A percentile compares a stretch with the other conserved stretches of the same genome.
Conservation (phyloP, 257 asterid genomes). For the Eustoma russellianum region DNA sequence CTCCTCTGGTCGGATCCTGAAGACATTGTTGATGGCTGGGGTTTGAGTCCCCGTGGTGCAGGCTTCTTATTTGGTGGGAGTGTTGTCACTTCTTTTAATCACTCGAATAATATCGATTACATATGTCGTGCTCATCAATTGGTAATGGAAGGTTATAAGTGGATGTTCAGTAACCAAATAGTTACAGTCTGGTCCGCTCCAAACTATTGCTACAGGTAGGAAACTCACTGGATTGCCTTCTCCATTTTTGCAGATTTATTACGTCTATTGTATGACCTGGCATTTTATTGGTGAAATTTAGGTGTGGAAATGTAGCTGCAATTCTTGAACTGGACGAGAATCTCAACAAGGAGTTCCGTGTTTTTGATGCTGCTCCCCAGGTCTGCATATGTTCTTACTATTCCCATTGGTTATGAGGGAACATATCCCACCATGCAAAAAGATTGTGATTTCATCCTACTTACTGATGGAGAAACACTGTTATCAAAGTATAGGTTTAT, state of each 20-base stretch:
- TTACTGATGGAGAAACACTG: too few relatives aligned
- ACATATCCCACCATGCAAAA: too few relatives aligned
- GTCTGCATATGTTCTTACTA: slow-evolving; percentile 23
- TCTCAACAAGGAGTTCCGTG: slow-evolving; percentile 70
- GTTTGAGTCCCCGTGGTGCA: slow-evolving; percentile 98
- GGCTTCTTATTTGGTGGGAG: slow-evolving; percentile 93
- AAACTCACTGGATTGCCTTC: too few relatives aligned
- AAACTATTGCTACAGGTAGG: slow-evolving; percentile 88
- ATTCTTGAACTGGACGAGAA: slow-evolving; percentile 86
- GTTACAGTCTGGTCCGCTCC: slow-evolving; percentile 99
- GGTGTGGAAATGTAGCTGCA: slow-evolving; percentile 98
- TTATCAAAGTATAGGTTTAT: too few relatives aligned
- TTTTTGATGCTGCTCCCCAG: slow-evolving; percentile 97
- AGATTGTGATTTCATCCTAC: too few relatives aligned
- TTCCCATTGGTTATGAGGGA: too few relatives aligned
- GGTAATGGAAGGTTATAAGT: slow-evolving; percentile 97
- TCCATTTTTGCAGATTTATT: too few relatives aligned
- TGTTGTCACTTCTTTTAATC: slow-evolving; percentile 76
- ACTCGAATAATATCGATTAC: slow-evolving; percentile 70
- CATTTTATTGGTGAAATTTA: slow-evolving; percentile 18
- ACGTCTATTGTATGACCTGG: not conserved
- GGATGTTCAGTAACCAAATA: slow-evolving; percentile 92
- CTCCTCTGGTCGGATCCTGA: slow-evolving; percentile 99
- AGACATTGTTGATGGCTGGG: slow-evolving; percentile 96
- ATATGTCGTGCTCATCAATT: slow-evolving; percentile 98